Evolutionary conservation across 2,329 filamentous ascomycete genomes (phyloP).

Genomic region (Diaporthe eres): DNA sequence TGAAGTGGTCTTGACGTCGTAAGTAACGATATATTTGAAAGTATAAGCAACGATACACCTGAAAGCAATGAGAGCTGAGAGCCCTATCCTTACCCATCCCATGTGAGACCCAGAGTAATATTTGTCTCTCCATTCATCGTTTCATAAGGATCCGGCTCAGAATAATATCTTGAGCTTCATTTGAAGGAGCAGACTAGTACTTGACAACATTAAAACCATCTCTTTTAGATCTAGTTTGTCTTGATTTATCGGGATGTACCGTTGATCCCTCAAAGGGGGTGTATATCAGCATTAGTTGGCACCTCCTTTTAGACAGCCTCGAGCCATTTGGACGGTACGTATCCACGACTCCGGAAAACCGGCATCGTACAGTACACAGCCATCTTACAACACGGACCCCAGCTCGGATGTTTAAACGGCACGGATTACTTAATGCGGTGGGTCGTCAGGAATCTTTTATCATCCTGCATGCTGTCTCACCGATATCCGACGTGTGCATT

Average conservation of each 20-base stretch:
- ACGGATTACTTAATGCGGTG: conserved; percentile 30
- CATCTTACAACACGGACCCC: conserved; percentile 22
- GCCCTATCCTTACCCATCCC: not conserved
- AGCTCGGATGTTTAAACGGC: conserved; percentile 18
- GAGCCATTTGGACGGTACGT: conserved; percentile 2
- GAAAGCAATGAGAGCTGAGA: not conserved
- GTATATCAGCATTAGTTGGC: conserved; percentile 24
- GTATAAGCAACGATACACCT: not conserved
- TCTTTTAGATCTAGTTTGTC: not conserved
- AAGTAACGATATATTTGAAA: not conserved
- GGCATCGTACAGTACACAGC: conserved; percentile 24
- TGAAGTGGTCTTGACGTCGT: not conserved
- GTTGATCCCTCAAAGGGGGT: conserved; percentile 1
- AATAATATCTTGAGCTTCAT: not conserved
- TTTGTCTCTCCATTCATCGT: not conserved
- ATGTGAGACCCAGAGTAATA: not conserved
- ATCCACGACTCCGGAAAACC: conserved; percentile 29
- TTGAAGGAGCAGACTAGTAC: not conserved
- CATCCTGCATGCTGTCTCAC: conserved; percentile 24
- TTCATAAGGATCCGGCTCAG: not conserved
- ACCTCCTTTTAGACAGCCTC: conserved; percentile 16
- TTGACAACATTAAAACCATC: not conserved
- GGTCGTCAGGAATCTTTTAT: conserved; percentile 16
- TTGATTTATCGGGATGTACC: conserved; percentile 5
- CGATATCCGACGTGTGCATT: conserved; percentile 25